These are phyloP conservation scores for Gentiana dahurica DNA, from an alignment of 257 asterid genomes.

Conservation along the genomic window DNA sequence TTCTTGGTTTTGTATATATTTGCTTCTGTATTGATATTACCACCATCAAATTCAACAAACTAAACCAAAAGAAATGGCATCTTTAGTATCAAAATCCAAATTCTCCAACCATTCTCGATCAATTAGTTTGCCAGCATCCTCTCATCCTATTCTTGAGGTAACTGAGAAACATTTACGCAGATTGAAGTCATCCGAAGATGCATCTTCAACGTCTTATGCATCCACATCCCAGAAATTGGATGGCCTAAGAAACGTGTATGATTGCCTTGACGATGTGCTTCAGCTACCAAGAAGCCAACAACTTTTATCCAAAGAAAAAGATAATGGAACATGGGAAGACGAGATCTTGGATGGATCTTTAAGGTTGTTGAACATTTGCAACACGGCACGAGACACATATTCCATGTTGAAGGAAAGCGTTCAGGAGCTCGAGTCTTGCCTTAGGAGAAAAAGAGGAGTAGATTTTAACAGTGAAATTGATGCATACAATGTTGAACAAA, in stretches of 20 bases:
- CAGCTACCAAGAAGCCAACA: conserved; percentile 27
- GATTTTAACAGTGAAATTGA: conserved; percentile 3
- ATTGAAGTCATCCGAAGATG: conserved; percentile 15
- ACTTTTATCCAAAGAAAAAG: neutral
- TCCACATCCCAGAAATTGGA: conserved; percentile 19
- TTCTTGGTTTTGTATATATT: neutral
- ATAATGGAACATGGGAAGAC: conserved; percentile 6
- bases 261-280: conserved; percentile 12
- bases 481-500: conserved; percentile 16
- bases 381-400: conserved; percentile 9
- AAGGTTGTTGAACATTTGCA: conserved; percentile 18
- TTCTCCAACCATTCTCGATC: conserved; percentile 18
- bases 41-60: too few relatives aligned
- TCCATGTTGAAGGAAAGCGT: conserved; percentile 15
- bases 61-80: conserved; percentile 6
- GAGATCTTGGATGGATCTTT: conserved; percentile 21
- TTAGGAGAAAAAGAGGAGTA: conserved; percentile 15
- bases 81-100: neutral
- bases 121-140: conserved; percentile 23
- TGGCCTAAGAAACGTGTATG: conserved; percentile 20
- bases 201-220: conserved; percentile 5
- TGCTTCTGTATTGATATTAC: too few relatives aligned
- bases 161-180: conserved; percentile 16
- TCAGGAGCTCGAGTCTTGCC: conserved; percentile 25
- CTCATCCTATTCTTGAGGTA: conserved; percentile 18